Evolutionary conservation across 768 basidiomycete genomes (phyloP).

Genomic region (Russula griseocarnosa): DNA sequence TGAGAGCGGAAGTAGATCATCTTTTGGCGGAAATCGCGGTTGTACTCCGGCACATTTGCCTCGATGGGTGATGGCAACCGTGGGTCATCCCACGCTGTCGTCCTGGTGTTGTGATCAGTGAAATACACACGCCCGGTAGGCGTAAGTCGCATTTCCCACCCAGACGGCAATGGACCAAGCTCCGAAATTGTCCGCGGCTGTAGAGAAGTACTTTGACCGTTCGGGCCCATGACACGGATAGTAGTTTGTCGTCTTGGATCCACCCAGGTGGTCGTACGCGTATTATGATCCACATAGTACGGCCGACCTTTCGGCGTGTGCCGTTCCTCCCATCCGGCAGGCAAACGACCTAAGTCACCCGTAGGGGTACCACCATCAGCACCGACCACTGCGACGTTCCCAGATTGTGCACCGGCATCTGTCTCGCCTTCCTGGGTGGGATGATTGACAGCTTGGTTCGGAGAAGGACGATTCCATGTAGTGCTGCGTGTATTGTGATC

Average conservation of each 20-base stretch:
- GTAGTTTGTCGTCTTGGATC: slow-evolving; percentile 96
- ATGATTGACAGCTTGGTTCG: slow-evolving; percentile 68
- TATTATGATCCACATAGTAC: slow-evolving; percentile 99
- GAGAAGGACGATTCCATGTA: slow-evolving; percentile 92
- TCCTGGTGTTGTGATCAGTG: slow-evolving; percentile 99
- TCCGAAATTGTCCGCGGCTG: slow-evolving; percentile 96
- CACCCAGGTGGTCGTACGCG: slow-evolving; percentile 99
- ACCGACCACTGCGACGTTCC: slow-evolving; percentile 40
- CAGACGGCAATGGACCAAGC: slow-evolving; percentile 92
- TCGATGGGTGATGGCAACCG: slow-evolving; percentile 93
- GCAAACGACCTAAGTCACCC: slow-evolving; percentile 81
- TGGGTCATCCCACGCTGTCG: slow-evolving; percentile 99
- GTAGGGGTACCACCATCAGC: slow-evolving; percentile 53
- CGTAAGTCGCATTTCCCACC: slow-evolving; percentile 99
- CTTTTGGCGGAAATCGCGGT: slow-evolving; percentile 98
- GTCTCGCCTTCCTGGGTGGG: slow-evolving; percentile 68
- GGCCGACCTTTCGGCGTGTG: slow-evolving; percentile 98
- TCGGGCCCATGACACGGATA: slow-evolving; percentile 93
- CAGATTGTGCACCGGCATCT: too few relatives aligned
- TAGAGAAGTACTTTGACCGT: slow-evolving; percentile 78
- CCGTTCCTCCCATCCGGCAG: slow-evolving; percentile 98
- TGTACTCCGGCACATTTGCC: slow-evolving; percentile 97
- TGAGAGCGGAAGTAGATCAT: slow-evolving; percentile 99
- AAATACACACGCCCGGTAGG: slow-evolving; percentile 98
- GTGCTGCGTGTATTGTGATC: slow-evolving; percentile 97